Conservation (phyloP, 495 filamentous ascomycete species). For the Sordaria brevicollis region DNA sequence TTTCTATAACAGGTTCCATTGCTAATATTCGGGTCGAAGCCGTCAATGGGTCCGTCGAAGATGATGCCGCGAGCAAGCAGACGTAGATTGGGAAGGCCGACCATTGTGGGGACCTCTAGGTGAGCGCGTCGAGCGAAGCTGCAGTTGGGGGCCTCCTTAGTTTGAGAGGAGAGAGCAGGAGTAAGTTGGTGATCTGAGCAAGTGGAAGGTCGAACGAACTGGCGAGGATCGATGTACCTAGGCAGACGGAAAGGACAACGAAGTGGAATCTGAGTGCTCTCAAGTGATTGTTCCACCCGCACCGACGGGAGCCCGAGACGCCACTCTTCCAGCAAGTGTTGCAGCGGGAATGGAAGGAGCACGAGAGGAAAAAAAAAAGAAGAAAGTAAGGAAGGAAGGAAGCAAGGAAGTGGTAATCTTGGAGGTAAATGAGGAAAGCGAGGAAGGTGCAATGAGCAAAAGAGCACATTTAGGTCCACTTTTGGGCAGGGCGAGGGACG, state of each 20-base stretch:
- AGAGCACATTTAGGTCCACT: no score
- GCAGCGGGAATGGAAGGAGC: not conserved
- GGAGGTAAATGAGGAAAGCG: not conserved
- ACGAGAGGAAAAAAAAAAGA: no score
- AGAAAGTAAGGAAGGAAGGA: no score
- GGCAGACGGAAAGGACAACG: not conserved
- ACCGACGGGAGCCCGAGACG: no score
- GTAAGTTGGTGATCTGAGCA: not conserved
- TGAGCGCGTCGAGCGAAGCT: not conserved
- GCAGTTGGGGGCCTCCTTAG: not conserved
- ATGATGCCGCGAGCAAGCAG: not conserved
- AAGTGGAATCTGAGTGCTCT: no score
- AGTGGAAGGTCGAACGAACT: not conserved
- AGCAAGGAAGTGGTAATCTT: no score
- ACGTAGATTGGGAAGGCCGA: not conserved
- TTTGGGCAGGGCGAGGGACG: no score
- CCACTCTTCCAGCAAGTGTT: not conserved
- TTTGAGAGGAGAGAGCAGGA: not conserved
- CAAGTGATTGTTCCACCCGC: not conserved
- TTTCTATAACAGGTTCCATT: slow-evolving; percentile 26
- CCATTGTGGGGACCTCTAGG: not conserved
- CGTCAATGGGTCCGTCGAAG: slow-evolving; percentile 1
- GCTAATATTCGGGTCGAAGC: slow-evolving; percentile 14
- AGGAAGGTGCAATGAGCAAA: not conserved
- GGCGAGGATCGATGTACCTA: not conserved